phyloP scores from a whole-genome alignment of 345 rosid species.

The Durio zibethinus region DNA sequence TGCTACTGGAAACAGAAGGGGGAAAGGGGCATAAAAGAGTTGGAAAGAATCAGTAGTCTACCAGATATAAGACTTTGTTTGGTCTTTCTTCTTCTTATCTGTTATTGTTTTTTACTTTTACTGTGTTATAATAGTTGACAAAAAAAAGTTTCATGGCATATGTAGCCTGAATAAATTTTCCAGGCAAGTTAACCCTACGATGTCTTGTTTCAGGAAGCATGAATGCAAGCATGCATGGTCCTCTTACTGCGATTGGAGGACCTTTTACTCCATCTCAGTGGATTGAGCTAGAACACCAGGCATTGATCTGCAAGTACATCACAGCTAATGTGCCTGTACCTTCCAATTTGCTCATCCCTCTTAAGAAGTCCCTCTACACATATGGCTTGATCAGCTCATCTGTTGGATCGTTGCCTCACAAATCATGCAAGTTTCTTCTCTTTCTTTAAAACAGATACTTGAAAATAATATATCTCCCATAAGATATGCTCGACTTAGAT shows the following conservation, averaged over 20 bases:
- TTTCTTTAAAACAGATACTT: neutral
- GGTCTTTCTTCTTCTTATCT: neutral
- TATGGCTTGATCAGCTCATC: slow-evolving; percentile 29
- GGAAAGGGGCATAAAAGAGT: neutral
- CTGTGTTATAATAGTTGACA: neutral
- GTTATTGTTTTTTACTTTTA: neutral
- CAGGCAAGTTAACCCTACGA: neutral
- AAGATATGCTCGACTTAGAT: neutral
- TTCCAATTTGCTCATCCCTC: slow-evolving; percentile 53
- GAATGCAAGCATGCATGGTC: slow-evolving; percentile 57
- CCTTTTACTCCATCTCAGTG: slow-evolving; percentile 62
- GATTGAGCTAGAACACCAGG: slow-evolving; percentile 72
- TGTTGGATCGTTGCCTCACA: slow-evolving; percentile 42
- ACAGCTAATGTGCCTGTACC: slow-evolving; percentile 60
- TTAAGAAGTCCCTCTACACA: slow-evolving; percentile 48
- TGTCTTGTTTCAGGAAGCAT: slow-evolving; percentile 39
- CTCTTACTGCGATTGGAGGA: slow-evolving; percentile 40
- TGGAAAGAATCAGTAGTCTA: slow-evolving; percentile 1
- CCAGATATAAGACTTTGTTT: neutral
- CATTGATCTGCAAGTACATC: slow-evolving; percentile 71
- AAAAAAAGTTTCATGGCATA: neutral
- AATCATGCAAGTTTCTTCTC: slow-evolving; percentile 38
- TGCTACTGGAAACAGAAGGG: neutral
- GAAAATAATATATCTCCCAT: neutral
- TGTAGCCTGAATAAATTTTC: slow-evolving; percentile 14